Conservation (phyloP, 2,329 filamentous ascomycete genomes). For the Sphaceloma murrayae region DNA sequence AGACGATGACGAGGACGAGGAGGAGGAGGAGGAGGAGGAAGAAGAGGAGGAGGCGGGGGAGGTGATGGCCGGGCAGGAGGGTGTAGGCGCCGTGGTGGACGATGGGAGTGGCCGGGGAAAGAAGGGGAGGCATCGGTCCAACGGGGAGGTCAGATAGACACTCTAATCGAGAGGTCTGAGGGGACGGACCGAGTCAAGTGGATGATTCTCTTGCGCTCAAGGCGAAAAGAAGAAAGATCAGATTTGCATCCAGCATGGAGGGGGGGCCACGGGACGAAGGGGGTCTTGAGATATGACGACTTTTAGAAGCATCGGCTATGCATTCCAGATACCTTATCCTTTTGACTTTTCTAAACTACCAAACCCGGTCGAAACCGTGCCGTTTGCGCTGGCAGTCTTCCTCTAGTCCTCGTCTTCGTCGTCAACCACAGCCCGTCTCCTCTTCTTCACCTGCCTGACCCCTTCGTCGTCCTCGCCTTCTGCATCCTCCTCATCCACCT, state of each 20-base stretch:
- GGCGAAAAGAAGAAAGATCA: not conserved
- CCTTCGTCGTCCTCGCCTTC: slow-evolving; percentile 27
- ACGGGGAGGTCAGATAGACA: slow-evolving; percentile 8
- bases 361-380: too few relatives aligned
- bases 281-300: slow-evolving; percentile 1
- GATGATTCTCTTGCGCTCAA: too few relatives aligned
- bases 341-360: not conserved
- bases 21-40: slow-evolving; percentile 36
- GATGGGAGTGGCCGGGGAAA: slow-evolving; percentile 11
- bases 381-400: not conserved
- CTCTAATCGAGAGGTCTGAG: not conserved
- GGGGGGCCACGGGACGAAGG: too few relatives aligned
- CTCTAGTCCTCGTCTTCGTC: slow-evolving; percentile 36
- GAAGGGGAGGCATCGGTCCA: slow-evolving; percentile 34
- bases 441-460: slow-evolving; percentile 26
- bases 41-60: too few relatives aligned
- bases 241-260: slow-evolving; percentile 14
- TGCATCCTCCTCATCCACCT: slow-evolving; percentile 30
- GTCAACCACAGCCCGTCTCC: slow-evolving; percentile 36
- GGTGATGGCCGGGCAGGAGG: slow-evolving; percentile 16
- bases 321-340: not conserved
- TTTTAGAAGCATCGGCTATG: slow-evolving; percentile 13
- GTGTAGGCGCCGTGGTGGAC: slow-evolving; percentile 46
- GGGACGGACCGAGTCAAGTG: not conserved
- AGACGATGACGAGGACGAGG: slow-evolving; percentile 15